Conservation (phyloP, 1,284 basidiomycete species). For the Stereum hirsutum region DNA sequence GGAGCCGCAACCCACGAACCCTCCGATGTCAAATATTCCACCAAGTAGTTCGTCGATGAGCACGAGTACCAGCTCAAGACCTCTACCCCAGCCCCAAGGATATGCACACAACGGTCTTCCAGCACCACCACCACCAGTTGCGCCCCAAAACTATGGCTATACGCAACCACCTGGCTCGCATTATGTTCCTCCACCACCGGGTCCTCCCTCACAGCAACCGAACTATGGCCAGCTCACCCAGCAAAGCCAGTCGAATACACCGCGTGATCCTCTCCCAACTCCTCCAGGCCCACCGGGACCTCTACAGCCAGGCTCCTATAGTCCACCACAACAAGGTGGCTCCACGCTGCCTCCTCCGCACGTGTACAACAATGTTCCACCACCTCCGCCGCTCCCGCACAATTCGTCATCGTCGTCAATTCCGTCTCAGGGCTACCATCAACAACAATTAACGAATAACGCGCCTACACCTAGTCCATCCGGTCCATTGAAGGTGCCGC, state of each 20-base stretch:
- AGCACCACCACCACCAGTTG: no score
- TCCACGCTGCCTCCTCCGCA: conserved; percentile 14
- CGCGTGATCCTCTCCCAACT: conserved; percentile 3
- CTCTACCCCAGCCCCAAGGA: conserved; percentile 29
- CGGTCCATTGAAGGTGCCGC: background rate
- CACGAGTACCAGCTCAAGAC: conserved; percentile 48
- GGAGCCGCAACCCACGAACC: no score
- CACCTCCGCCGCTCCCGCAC: conserved; percentile 23
- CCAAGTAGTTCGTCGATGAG: no score
- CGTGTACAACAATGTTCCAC: conserved; percentile 22
- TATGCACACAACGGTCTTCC: background rate
- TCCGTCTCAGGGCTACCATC: background rate
- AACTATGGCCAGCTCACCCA: no score
- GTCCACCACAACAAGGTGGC: background rate
- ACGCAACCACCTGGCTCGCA: background rate
- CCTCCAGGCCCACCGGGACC: conserved; percentile 5
- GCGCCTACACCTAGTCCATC: background rate
- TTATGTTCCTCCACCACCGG: background rate
- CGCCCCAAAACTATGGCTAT: no score
- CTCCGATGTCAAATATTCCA: no score
- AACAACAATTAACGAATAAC: no score
- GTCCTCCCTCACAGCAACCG: background rate
- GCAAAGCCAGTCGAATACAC: no score
- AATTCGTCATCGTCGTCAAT: background rate
- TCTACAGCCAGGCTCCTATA: conserved; percentile 1